Conservation (phyloP, 2,329 filamentous ascomycete genomes). For the Thelonectria olida region DNA sequence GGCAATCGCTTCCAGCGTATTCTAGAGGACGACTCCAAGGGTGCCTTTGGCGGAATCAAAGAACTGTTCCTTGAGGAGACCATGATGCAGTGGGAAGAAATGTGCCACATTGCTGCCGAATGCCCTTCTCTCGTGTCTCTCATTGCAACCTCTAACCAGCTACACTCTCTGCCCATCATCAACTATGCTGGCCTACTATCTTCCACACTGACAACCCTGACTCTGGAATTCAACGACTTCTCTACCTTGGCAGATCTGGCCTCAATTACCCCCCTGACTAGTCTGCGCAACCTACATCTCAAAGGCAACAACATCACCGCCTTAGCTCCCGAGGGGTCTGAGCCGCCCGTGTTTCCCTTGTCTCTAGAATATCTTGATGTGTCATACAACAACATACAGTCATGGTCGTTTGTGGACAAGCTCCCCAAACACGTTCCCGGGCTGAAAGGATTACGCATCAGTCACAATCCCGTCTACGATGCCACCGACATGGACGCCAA, state of each 20-base stretch:
- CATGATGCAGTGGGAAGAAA: constrained; percentile 71
- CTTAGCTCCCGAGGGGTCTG: constrained; percentile 41
- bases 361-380: constrained; percentile 74
- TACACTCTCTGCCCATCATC: constrained; percentile 59
- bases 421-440: constrained; percentile 76
- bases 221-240: constrained; percentile 79
- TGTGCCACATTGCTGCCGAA: constrained; percentile 61
- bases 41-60: constrained; percentile 60
- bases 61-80: constrained; percentile 75
- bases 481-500: constrained; percentile 51
- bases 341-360: constrained; percentile 58
- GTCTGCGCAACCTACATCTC: constrained; percentile 71
- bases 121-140: constrained; percentile 65
- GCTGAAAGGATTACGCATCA: constrained; percentile 78
- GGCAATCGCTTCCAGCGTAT: constrained; percentile 74
- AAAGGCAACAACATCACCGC: constrained; percentile 78
- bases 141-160: constrained; percentile 65
- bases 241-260: constrained; percentile 65
- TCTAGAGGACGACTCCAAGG: constrained; percentile 45
- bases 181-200: constrained; percentile 56
- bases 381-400: constrained; percentile 74
- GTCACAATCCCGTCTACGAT: constrained; percentile 86
- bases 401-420: constrained; percentile 79
- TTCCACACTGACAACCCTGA: constrained; percentile 67
- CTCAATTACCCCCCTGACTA: constrained; percentile 59